phyloP scores from a whole-genome alignment of 345 rosid species.

The Salix caprea region DNA sequence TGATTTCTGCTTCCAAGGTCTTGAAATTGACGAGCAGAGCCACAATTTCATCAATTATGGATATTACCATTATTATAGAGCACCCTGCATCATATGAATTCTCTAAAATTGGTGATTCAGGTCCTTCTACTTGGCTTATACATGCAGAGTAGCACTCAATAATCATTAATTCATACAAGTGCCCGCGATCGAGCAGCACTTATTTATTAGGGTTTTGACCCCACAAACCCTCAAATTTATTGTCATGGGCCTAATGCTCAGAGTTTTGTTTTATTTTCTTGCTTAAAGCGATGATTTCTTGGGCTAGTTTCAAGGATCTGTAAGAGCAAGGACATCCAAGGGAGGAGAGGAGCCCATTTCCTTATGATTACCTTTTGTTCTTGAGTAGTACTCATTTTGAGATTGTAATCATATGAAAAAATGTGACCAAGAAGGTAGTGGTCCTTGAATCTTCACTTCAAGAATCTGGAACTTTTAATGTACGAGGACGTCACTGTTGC shows the following conservation, averaged over 20 bases:
- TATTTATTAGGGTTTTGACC: constrained; percentile 19
- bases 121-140: too few species aligned
- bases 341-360: background rate
- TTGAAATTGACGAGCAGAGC: too few species aligned
- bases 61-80: too few species aligned
- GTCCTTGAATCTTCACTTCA: background rate
- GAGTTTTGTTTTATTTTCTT: background rate
- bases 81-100: too few species aligned
- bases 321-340: background rate
- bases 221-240: constrained; percentile 21
- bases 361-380: background rate
- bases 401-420: background rate
- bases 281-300: background rate
- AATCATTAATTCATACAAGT: too few species aligned
- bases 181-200: background rate
- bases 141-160: too few species aligned
- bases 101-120: too few species aligned
- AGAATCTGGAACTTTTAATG: too few species aligned
- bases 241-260: background rate
- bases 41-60: too few species aligned
- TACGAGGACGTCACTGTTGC: background rate
- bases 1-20: too few species aligned
- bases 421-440: background rate
- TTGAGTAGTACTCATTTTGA: too few species aligned
- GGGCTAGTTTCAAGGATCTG: background rate